Percentiles rank a stretch among this genome's conserved stretches.
Conservation (phyloP, 1,284 basidiomycete genomes). For the Naganishia albida region DNA sequence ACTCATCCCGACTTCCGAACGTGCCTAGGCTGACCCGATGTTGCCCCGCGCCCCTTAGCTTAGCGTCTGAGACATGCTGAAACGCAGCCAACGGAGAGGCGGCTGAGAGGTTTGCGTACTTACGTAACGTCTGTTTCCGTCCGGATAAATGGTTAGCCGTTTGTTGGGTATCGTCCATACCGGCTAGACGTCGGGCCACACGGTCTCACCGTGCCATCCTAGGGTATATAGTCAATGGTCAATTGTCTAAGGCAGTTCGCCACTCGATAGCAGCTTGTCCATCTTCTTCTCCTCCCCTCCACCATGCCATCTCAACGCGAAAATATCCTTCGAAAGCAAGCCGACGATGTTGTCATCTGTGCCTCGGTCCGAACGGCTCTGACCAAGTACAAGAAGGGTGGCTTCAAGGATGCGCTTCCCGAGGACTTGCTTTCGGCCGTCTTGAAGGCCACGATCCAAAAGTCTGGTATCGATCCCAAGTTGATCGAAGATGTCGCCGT, state of each 20-base stretch:
- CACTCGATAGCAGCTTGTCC: conserved; percentile 1
- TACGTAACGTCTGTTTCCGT: background rate
- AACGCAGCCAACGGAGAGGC: conserved; percentile 1
- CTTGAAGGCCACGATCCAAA: conserved; percentile 62
- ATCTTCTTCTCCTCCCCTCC: background rate
- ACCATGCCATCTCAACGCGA: conserved; percentile 49
- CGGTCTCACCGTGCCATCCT: too few relatives aligned
- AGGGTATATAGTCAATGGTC: too few relatives aligned
- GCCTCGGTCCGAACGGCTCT: conserved; percentile 79
- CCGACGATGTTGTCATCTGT: conserved; percentile 82
- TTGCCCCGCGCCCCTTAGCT: background rate
- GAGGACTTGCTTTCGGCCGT: conserved; percentile 86
- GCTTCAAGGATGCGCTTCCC: conserved; percentile 88
- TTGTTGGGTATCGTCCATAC: conserved; percentile 9
- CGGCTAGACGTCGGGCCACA: background rate
- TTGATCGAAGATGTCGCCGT: conserved; percentile 87
- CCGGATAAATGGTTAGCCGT: background rate
- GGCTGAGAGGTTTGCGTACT: conserved; percentile 4
- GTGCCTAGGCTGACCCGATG: background rate
- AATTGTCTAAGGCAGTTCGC: too few relatives aligned
- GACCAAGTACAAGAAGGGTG: conserved; percentile 87
- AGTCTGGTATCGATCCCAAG: conserved; percentile 60
- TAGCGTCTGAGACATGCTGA: background rate
- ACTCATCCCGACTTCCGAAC: conserved; percentile 2
- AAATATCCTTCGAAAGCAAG: conserved; percentile 58